A percentile compares a stretch with the other conserved stretches of the same genome.
phyloP scores from a whole-genome alignment of 148 eudicot species.

The Nyssa sinensis region DNA sequence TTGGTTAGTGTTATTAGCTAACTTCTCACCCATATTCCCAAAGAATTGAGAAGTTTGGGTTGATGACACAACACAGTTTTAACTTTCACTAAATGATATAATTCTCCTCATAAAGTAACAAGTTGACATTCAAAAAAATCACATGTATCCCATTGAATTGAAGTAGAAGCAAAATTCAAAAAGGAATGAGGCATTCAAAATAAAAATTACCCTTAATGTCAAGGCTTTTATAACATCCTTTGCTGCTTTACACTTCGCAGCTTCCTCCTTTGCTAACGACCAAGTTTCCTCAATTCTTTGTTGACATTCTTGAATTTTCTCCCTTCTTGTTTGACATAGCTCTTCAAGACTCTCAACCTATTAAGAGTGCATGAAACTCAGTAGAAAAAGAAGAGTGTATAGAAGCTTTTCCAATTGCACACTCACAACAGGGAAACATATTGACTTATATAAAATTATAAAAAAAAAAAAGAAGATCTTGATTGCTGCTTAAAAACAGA shows the following conservation, averaged over 20 bases:
- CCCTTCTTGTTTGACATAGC: constrained; percentile 23
- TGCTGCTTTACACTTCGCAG: constrained; percentile 41
- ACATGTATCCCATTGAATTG: no score
- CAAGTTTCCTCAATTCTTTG: constrained; percentile 30
- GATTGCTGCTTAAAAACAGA: neutral
- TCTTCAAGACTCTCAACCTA: constrained; percentile 37
- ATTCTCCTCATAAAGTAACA: no score
- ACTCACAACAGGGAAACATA: neutral
- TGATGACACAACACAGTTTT: neutral
- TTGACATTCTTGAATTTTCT: constrained; percentile 29
- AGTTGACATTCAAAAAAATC: no score
- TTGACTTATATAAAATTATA: neutral
- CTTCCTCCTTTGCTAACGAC: constrained; percentile 39
- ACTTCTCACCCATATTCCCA: neutral
- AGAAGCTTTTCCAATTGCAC: neutral
- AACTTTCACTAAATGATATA: neutral
- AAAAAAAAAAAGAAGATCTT: neutral
- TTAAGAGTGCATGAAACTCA: neutral
- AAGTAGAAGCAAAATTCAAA: neutral
- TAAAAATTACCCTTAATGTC: constrained; percentile 29
- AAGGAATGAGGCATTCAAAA: neutral
- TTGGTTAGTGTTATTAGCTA: neutral
- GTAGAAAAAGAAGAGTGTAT: neutral
- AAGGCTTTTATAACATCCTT: constrained; percentile 37
- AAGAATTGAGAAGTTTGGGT: neutral